phyloP scores from a whole-genome alignment of 2,329 filamentous ascomycete genomes.

The Aspergillus phoenicis region DNA sequence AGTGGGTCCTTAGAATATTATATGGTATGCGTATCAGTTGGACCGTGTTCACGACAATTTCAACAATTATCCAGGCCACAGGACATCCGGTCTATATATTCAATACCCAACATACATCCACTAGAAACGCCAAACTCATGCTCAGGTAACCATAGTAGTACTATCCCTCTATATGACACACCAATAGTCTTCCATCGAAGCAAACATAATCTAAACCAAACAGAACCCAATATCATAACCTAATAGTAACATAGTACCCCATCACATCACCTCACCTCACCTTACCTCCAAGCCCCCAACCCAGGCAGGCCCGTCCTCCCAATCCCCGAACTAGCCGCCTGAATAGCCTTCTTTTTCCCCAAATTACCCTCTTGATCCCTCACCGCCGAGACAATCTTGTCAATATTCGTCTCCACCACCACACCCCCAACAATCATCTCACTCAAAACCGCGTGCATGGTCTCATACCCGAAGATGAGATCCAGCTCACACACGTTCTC shows the following conservation, averaged over 20 bases:
- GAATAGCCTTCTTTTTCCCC: slow-evolving; percentile 49
- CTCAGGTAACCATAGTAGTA: too few relatives aligned
- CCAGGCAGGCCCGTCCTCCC: slow-evolving; percentile 43
- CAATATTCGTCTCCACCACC: slow-evolving; percentile 87
- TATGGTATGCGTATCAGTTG: too few relatives aligned
- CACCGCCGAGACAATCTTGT: slow-evolving; percentile 85
- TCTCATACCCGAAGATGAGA: slow-evolving; percentile 98
- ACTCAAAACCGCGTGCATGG: slow-evolving; percentile 82
- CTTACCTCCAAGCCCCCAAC: slow-evolving; percentile 43
- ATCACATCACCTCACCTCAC: background rate
- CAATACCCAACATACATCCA: too few relatives aligned
- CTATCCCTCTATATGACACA: background rate
- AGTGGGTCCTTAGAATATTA: too few relatives aligned
- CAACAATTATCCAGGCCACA: too few relatives aligned
- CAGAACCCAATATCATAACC: background rate
- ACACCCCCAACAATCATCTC: slow-evolving; percentile 97
- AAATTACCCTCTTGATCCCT: slow-evolving; percentile 52
- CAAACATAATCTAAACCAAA: background rate
- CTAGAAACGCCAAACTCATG: too few relatives aligned
- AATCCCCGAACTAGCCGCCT: slow-evolving; percentile 43
- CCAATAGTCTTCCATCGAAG: background rate
- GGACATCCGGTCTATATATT: too few relatives aligned
- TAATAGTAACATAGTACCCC: background rate
- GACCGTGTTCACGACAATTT: too few relatives aligned
- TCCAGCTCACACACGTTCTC: slow-evolving; percentile 99